Evolutionary conservation across 345 rosid genomes (phyloP), one percentile per base, ranked within the genome.

Genomic region (Nasturtium officinale): DNA sequence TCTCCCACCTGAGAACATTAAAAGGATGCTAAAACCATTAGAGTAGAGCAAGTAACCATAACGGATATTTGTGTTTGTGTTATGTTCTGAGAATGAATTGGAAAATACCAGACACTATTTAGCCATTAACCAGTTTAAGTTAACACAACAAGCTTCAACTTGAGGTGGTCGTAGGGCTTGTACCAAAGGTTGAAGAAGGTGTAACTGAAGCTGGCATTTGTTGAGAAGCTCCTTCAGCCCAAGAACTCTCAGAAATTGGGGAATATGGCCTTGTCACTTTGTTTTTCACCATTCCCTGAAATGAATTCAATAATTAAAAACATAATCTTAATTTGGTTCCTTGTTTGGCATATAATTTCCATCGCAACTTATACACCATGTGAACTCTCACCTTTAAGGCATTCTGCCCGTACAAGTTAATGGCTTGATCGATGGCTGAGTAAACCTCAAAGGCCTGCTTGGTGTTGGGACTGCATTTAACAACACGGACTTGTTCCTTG

Each of bases 211-310:
- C 28, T 58, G 88, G 85, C 60, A 82, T 74, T 71, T 83, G 88
- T 42, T 83, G 95, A 46, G 90, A 80, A 72, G 58, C 66, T 73
- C 85, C 87, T 75, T 84, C 93, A 69, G 76, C 86, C 62, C 87
- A 68, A 16, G 68, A 75, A 48, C 72, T 83, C 81, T 90, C 97
- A 15, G 75, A 52, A 7, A 69, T 59, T 3, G 98, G 93, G 6
- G 96, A 79, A 82, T 95, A 95, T 47, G 99, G 99, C 76, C 87
- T 88, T 59, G 82, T 83, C 66, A 87, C 96, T 80, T 83, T 87
- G 81, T 84, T 81, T 82, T 86, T 89, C 80, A 65, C 82, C 81
- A 83, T 53, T 65, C 85, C 97, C 99, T 94, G 84, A 29, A 82
- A 16, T 4, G 15, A 50, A 18, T 2, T 52, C 57, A 45, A 57